phyloP scores from a whole-genome alignment of 305 asterid species.

The Fraxinus latifolia region DNA sequence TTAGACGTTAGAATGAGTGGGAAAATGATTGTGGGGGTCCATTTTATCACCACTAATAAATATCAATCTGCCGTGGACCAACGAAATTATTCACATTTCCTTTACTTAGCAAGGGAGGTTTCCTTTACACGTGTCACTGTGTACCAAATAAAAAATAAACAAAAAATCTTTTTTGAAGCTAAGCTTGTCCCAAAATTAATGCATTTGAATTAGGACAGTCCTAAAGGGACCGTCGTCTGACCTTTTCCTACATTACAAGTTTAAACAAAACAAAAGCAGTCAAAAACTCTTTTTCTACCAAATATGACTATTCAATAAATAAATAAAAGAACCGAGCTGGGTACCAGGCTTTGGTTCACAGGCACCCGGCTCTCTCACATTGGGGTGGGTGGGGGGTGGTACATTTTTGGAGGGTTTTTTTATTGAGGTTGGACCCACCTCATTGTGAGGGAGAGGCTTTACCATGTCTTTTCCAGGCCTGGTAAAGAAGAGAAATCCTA shows the following conservation, averaged over 20 bases:
- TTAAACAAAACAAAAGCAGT: background rate
- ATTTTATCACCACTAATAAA: background rate
- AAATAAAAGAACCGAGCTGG: no score
- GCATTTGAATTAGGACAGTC: background rate
- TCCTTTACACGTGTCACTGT: background rate
- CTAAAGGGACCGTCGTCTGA: constrained; percentile 27
- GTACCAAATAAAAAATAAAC: background rate
- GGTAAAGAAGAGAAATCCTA: no score
- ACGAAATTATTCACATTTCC: background rate
- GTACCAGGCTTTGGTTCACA: no score
- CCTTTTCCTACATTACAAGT: constrained; percentile 18
- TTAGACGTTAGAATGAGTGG: background rate
- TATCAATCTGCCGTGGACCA: background rate
- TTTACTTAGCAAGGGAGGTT: constrained; percentile 7
- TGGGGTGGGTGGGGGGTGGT: no score
- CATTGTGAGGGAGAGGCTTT: no score
- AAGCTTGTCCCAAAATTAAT: background rate
- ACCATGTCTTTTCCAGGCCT: no score
- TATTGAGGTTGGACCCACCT: no score
- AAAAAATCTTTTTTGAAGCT: background rate
- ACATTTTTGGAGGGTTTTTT: no score
- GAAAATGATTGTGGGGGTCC: background rate
- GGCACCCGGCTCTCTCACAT: no score
- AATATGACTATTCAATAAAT: background rate
- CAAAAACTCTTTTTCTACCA: constrained; percentile 8